Evolutionary conservation across 257 asterid genomes (phyloP), one percentile per base, ranked within the genome.

Genomic region (Henckelia pumila): DNA sequence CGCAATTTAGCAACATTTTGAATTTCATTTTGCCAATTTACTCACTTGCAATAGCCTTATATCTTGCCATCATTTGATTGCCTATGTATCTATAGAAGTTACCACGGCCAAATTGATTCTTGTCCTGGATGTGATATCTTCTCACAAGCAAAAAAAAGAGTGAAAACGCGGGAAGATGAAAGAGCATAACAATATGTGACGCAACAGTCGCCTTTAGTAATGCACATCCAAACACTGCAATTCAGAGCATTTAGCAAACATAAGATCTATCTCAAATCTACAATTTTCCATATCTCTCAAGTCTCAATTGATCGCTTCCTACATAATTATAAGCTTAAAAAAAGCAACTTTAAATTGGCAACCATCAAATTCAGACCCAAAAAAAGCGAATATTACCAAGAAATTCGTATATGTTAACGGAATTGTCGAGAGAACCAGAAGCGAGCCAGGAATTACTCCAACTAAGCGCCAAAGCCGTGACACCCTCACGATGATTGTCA

Each of bases 371-470:
- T 25, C 33, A 5, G 7, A 29, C 0, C 0, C 2, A 29, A 29
- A 2, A 62, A 17, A 11, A 56, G 21, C 8, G 26, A 47, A 21
- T 22, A 28, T 70, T 81, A 89, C 98, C 88, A 0, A 96, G 99
- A 52, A 94, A 91, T 77, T 91, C 88, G 77, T 86, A 91, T 74
- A 94, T 92, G 83, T 94, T 94, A 75, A 91, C 99, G 2, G 96
- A 87, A 76, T 83, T 96, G 87, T 91, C 97, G 53, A 91, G 44
- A 62, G 99, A 91, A 19, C 95, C 99, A 28, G 97, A 94, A 61
- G 99, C 99, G 26, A 94, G 93, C 70, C 97, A 94, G 24, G 89
- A 85, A 65, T 92, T 88, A 85, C 88, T 83, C 47, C 91, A 88
- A 66, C 81, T 81, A n/a, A 91, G 84, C 60, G 87, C 89, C 83